These are phyloP conservation scores for Clavispora carvajalis DNA, from an alignment of 805 yeast species.

Conservation along the genomic window DNA sequence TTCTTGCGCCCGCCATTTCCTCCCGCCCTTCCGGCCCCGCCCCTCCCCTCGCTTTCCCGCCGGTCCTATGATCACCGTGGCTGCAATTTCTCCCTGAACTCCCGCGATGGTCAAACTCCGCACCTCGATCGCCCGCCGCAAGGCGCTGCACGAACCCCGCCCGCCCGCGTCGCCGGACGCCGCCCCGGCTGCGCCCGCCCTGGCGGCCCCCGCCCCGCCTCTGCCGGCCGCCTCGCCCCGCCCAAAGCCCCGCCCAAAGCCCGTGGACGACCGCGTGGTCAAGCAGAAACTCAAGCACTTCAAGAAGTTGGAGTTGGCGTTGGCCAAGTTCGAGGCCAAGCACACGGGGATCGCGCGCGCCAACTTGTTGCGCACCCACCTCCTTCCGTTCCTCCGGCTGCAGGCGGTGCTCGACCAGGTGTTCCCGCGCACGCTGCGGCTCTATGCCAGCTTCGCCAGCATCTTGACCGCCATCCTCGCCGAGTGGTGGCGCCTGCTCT, in stretches of 20 bases:
- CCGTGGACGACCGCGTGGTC: conserved; percentile 8
- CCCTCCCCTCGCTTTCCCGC: too few relatives aligned
- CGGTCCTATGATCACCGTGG: too few relatives aligned
- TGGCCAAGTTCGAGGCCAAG: conserved; percentile 34
- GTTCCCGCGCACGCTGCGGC: conserved; percentile 16
- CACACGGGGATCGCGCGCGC: conserved; percentile 17
- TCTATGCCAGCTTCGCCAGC: conserved; percentile 29
- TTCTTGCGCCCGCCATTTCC: too few relatives aligned
- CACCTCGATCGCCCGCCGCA: background rate
- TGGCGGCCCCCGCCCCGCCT: background rate
- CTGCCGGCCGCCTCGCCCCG: background rate
- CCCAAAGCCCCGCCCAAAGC: background rate
- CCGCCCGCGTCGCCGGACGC: conserved; percentile 1
- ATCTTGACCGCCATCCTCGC: conserved; percentile 30
- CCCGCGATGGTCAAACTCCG: conserved; percentile 1
- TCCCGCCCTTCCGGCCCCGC: too few relatives aligned
- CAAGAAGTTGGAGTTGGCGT: conserved; percentile 40
- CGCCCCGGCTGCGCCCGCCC: background rate
- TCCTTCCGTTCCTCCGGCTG: conserved; percentile 25
- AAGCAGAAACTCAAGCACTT: conserved; percentile 11
- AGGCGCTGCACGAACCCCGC: background rate
- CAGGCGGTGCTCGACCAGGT: conserved; percentile 17
- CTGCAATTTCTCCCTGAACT: background rate
- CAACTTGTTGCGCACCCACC: conserved; percentile 43
- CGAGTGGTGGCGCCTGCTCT: conserved; percentile 52